Evolutionary conservation across 202 grass and related monocot genomes (phyloP), one percentile per base, ranked within the genome.

Genomic region (Carex arenaria): DNA sequence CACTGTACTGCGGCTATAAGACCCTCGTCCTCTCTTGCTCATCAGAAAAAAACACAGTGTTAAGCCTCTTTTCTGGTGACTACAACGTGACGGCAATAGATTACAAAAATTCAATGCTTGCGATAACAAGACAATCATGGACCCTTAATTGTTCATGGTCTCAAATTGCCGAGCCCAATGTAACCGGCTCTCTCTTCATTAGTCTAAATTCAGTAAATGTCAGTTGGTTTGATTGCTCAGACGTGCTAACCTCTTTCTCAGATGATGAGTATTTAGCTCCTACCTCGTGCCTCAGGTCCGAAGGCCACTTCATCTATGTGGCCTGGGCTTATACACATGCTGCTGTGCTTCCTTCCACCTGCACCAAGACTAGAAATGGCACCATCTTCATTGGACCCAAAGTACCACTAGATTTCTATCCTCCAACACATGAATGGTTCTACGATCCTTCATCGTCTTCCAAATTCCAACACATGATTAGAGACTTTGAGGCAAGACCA

Each of bases 11-110:
- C 2, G 88, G 91, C 36, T 82, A 60, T 64, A 61, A 22, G 1
- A 82, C 82, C 15, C 78, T 93, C 78, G 38, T 87, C 43, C 65
- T 90, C 4, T 26, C 64, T 17, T 93, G 88, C 13, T 88, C 81
- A 0, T 70, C 20, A 18, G 34, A 32, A 0, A 5, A 22, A 7
- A 43, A 86, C 49, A 85, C 66, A 15, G 20, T 88, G 2, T 45
- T 91, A 7, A 57, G 18, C n/a, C 86, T 84, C 10, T 20, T 49
- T 15, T 23, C 75, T 10, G 73, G 80, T 5, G 19, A 11, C 4
- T 42, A 42, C 40, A 88, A 86, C 23, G 74, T 86, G 12, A 84
- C 73, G 19, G 1, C 22, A 7, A 84, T 91, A 4, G 20, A 84
- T 3, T 84, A 86, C 67, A 42, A 0, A 0, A 2, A 7, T 3